Percentiles rank a stretch among this genome's conserved stretches.
phyloP scores from a whole-genome alignment of 1,139 yeast genomes.

The Hyphopichia pseudoburtonii region DNA sequence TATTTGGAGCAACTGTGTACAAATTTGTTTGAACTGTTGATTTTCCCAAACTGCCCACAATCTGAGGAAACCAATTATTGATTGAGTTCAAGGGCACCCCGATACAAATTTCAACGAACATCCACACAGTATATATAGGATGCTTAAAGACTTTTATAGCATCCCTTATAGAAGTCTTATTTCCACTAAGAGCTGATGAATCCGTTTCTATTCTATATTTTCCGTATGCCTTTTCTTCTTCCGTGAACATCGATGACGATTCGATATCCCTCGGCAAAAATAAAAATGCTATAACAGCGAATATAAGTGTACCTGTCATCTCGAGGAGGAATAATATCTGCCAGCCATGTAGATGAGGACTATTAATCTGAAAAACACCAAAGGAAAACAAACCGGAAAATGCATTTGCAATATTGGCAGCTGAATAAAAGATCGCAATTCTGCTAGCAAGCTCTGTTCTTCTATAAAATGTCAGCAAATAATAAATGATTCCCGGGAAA shows the following conservation, averaged over 20 bases:
- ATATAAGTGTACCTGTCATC: constrained; percentile 18
- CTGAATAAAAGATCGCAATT: constrained; percentile 19
- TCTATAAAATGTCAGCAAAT: constrained; percentile 20
- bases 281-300: constrained; percentile 18
- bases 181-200: constrained; percentile 22
- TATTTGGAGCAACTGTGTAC: constrained; percentile 30
- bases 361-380: constrained; percentile 25
- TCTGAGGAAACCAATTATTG: constrained; percentile 47
- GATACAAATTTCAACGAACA: constrained; percentile 40
- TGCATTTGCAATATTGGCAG: constrained; percentile 22
- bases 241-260: constrained; percentile 26
- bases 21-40: constrained; percentile 29
- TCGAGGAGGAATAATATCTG: constrained; percentile 24
- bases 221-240: constrained; percentile 27
- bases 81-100: constrained; percentile 52
- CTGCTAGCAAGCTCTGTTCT: constrained; percentile 21
- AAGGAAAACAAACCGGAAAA: constrained; percentile 19
- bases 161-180: constrained; percentile 22
- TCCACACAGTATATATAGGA: constrained; percentile 27
- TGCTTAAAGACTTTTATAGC: constrained; percentile 28
- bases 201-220: constrained; percentile 25
- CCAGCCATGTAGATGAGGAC: constrained; percentile 20
- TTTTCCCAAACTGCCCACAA: constrained; percentile 26
- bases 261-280: constrained; percentile 22
- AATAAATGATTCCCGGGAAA: constrained; percentile 21